Evolutionary conservation across 225 moss, liverwort and hornwort genomes (phyloP).

Genomic region (Physcomitrium patens): DNA sequence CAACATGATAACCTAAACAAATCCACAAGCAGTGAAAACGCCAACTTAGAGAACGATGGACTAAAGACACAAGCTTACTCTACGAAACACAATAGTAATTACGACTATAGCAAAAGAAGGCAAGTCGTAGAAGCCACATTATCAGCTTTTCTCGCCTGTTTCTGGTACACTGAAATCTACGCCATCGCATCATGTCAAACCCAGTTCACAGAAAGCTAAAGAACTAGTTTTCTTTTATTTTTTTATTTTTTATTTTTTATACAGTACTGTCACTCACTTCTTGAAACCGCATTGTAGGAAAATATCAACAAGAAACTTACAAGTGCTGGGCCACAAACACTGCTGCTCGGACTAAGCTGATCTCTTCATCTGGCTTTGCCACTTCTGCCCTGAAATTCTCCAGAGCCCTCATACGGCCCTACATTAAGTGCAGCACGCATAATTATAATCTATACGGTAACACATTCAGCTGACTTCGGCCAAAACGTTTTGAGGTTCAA

Average conservation of each 20-base stretch:
- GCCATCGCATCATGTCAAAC: background rate
- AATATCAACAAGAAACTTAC: constrained; percentile 38
- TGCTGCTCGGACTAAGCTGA: constrained; percentile 58
- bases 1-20: background rate
- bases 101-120: background rate
- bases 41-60: background rate
- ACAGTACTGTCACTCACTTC: background rate
- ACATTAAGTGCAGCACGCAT: constrained; percentile 17
- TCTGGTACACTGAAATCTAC: background rate
- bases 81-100: background rate
- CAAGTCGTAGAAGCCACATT: background rate
- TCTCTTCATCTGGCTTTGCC: constrained; percentile 62
- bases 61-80: constrained; percentile 12
- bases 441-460: background rate
- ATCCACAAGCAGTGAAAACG: background rate
- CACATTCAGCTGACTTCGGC: background rate
- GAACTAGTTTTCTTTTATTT: too few relatives aligned
- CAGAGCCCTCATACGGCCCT: constrained; percentile 69
- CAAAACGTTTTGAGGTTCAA: constrained; percentile 4
- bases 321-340: constrained; percentile 68
- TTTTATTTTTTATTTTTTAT: too few relatives aligned
- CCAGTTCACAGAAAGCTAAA: background rate
- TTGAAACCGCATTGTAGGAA: background rate
- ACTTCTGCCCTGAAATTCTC: constrained; percentile 61
- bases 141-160: background rate